Base-by-base conservation (phyloP, 2,329 filamentous ascomycete species). In the Penicillium rolfsii region DNA sequence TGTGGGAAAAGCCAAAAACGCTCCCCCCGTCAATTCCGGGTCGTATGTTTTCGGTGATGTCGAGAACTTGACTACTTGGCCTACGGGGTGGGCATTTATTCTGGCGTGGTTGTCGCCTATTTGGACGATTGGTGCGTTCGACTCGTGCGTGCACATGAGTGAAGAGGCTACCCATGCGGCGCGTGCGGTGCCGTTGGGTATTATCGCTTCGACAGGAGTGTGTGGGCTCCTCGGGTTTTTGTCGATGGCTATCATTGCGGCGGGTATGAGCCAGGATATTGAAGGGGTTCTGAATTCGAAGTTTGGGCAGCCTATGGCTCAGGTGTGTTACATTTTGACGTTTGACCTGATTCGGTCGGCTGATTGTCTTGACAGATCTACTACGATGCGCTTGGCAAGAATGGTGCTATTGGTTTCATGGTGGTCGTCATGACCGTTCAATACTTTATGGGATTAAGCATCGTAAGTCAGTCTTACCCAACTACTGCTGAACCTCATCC, bases 91-190 rank as follows among this genome's bases (percentile, higher is more conserved):
- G 82, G 76, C 83, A 0, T 88, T 87, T 65, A 85, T 88, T 76
- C 74, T 88, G 1, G 76, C 83, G 0, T 88, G 85, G 84, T 76
- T 88, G 22, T 81, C 79, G 33, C 86, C 86, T 0, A 87, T 89
- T 62, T 89, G 86, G 86, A 85, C 84, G 0, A 77, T 77, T 48
- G 77, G 76, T 0, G 81, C 78, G 1, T 87, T 87, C 62, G 84
- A 87, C 66, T 82, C 80, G 1, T 86, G 84, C 57, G 83, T 84
- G 7, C 83, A 87, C 64, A 86, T 88, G 79, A 83, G 81, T 45
- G 85, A 88, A 71, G 85, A 88, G 70, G 85, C 85, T 0, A 75
- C 82, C 46, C 86, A 88, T 72, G 86, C 86, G 1, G 82, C 83
- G 4, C 83, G 81, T 56, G 84, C 85, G 1, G 85, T 87, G 1